Evolutionary conservation across 2,329 filamentous ascomycete species (phyloP).

Genomic region (Leptographium radiaticola): DNA sequence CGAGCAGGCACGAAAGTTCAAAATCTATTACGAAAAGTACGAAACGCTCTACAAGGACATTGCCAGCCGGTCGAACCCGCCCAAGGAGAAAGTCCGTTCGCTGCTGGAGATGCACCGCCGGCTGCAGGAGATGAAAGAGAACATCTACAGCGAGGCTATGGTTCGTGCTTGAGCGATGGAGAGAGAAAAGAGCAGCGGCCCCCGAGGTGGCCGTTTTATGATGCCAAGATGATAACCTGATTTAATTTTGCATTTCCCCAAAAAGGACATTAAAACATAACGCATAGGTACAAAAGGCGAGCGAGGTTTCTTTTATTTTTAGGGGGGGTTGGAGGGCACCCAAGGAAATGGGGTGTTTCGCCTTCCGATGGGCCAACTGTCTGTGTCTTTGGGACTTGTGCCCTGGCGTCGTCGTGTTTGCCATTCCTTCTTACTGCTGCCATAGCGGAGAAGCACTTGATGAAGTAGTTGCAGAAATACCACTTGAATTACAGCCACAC

Average conservation of each 20-base stretch:
- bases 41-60: constrained; percentile 43
- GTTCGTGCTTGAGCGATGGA: constrained; percentile 1
- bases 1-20: constrained; percentile 41
- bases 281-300: constrained; percentile 1
- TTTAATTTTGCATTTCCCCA: background rate
- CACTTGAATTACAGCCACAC: background rate
- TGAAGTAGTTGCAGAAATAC: background rate
- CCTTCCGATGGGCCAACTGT: background rate
- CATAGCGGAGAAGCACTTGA: background rate
- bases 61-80: constrained; percentile 33
- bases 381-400: background rate
- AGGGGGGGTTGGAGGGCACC: background rate
- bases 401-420: background rate
- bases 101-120: constrained; percentile 41
- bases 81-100: constrained; percentile 34
- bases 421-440: background rate
- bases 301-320: background rate
- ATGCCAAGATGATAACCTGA: constrained; percentile 2
- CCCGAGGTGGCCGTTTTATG: background rate
- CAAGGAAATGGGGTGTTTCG: background rate
- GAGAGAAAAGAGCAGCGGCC: background rate
- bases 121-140: constrained; percentile 42
- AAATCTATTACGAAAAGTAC: constrained; percentile 42
- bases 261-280: background rate
- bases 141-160: constrained; percentile 36